A percentile compares a stretch with the other conserved stretches of the same genome.
Conservation (phyloP, 2,329 filamentous ascomycete species). For the Trichoderma aggressivum region DNA sequence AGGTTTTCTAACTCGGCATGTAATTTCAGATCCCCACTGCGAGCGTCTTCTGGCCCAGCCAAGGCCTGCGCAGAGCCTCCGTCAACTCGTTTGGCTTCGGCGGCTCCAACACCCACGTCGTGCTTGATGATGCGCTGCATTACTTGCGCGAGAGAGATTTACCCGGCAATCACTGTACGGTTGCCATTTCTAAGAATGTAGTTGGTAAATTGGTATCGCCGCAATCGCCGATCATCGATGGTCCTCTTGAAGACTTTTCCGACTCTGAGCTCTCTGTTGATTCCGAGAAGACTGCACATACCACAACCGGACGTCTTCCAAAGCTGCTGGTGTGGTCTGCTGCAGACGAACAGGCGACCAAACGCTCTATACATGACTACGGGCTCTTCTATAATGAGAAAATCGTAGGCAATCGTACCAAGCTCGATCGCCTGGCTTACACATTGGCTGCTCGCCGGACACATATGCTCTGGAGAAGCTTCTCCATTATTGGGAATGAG, state of each 20-base stretch:
- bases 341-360: neutral
- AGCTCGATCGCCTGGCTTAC: conserved; percentile 1
- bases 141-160: neutral
- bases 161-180: neutral
- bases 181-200: neutral
- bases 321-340: conserved; percentile 3
- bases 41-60: conserved; percentile 34
- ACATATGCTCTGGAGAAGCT: conserved; percentile 8
- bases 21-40: conserved; percentile 25
- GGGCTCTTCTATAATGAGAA: neutral
- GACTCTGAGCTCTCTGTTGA: neutral
- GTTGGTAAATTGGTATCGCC: neutral
- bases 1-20: neutral
- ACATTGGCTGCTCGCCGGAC: conserved; percentile 25
- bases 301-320: neutral
- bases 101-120: conserved; percentile 44
- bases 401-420: neutral
- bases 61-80: conserved; percentile 38
- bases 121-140: conserved; percentile 33
- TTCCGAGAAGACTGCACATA: neutral
- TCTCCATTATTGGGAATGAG: neutral
- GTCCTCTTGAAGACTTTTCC: neutral
- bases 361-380: neutral
- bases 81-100: conserved; percentile 50
- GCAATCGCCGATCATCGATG: neutral